Percentiles rank a stretch among this genome's conserved stretches.
These are phyloP conservation scores for Scenedesmus sp. DNA, from an alignment of 163 green algal genomes.

Conservation along the genomic window DNA sequence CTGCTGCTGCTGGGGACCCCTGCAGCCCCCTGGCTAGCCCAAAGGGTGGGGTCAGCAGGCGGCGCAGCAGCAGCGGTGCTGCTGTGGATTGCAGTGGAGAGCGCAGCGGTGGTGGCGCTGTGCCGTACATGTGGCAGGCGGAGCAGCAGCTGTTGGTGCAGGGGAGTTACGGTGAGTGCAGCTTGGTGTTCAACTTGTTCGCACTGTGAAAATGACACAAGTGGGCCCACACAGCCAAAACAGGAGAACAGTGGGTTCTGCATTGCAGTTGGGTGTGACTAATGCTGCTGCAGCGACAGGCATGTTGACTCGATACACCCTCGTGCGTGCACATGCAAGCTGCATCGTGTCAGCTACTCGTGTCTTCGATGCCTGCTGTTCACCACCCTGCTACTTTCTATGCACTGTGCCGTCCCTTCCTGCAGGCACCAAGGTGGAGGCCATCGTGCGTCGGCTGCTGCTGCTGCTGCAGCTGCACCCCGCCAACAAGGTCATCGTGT, in stretches of 20 bases:
- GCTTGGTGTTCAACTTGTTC: background rate
- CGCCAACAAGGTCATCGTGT: constrained; percentile 83
- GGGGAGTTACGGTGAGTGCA: constrained; percentile 27
- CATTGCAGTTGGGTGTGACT: too few relatives aligned
- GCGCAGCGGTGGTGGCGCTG: background rate
- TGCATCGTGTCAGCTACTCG: too few relatives aligned
- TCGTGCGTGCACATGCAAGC: too few relatives aligned
- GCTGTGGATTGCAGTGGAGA: background rate
- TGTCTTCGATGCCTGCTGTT: too few relatives aligned
- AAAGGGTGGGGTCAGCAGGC: background rate
- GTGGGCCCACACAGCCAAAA: too few relatives aligned
- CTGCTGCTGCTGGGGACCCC: background rate
- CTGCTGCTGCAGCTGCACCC: constrained; percentile 63
- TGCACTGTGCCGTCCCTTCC: constrained; percentile 64
- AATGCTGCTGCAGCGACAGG: too few relatives aligned
- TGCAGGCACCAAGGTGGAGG: constrained; percentile 91
- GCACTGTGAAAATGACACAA: background rate
- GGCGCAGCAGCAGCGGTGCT: background rate
- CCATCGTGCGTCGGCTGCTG: constrained; percentile 80
- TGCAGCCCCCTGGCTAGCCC: background rate
- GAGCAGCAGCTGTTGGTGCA: constrained; percentile 55
- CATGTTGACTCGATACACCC: too few relatives aligned
- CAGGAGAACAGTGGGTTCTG: too few relatives aligned
- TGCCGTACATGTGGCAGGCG: constrained; percentile 43
- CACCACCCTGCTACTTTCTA: too few relatives aligned